Evolutionary conservation across 2,329 filamentous ascomycete species (phyloP).

Genomic region (Hypoxylon sp.): DNA sequence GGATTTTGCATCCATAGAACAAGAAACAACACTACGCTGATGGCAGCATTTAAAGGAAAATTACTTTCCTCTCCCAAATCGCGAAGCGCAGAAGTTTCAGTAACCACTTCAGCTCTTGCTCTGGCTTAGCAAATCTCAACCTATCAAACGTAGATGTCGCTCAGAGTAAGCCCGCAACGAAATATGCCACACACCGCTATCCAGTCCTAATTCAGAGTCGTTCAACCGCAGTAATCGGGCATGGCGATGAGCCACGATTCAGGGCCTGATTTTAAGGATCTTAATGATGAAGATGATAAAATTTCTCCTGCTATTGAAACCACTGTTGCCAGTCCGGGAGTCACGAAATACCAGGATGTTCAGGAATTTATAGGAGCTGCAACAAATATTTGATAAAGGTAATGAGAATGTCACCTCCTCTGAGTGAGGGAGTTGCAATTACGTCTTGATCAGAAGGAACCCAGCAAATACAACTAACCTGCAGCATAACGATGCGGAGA

Average conservation of each 20-base stretch:
- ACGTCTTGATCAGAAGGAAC: too few species aligned
- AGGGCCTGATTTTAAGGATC: conserved; percentile 9
- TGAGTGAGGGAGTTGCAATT: neutral
- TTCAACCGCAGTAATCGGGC: neutral
- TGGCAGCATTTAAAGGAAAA: too few species aligned
- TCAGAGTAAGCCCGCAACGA: too few species aligned
- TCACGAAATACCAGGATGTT: neutral
- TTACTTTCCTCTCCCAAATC: conserved; percentile 18
- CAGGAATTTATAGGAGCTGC: neutral
- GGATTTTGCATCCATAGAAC: neutral
- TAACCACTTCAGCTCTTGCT: too few species aligned
- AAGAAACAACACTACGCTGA: too few species aligned
- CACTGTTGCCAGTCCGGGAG: neutral
- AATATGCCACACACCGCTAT: too few species aligned
- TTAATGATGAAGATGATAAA: conserved; percentile 3
- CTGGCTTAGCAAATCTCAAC: too few species aligned
- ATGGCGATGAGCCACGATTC: conserved; percentile 26
- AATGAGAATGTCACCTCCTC: neutral
- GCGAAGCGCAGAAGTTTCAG: conserved; percentile 15
- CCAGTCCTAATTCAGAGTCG: too few species aligned
- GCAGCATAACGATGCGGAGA: neutral
- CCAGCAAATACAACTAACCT: neutral
- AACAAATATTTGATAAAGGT: conserved; percentile 1
- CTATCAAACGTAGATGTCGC: too few species aligned
- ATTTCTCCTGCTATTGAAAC: conserved; percentile 16